Conservation (phyloP, 495 filamentous ascomycete genomes). For the Talaromyces proteolyticus region DNA sequence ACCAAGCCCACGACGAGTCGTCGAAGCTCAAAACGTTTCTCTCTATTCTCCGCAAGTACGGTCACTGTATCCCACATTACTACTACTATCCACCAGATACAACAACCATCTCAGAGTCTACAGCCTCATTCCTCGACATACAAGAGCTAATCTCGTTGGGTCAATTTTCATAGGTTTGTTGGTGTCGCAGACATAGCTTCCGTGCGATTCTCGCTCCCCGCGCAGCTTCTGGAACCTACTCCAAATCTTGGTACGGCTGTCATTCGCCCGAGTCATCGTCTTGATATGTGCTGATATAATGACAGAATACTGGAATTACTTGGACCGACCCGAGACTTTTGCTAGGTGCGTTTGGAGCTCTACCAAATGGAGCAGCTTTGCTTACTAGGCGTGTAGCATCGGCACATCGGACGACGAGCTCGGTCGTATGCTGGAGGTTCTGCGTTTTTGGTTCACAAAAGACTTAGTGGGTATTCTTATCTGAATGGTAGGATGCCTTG, state of each 20-base stretch:
- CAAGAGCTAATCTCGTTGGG: background rate
- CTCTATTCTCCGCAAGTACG: constrained; percentile 74
- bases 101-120: background rate
- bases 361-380: constrained; percentile 4
- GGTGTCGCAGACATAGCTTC: constrained; percentile 93
- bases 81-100: background rate
- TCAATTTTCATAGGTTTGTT: constrained; percentile 59
- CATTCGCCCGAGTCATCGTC: background rate
- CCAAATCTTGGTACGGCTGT: constrained; percentile 70
- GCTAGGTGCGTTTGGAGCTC: constrained; percentile 49
- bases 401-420: constrained; percentile 87
- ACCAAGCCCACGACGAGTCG: constrained; percentile 51
- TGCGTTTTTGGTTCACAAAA: constrained; percentile 98
- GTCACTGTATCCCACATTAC: constrained; percentile 1
- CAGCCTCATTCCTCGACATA: background rate
- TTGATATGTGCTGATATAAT: constrained; percentile 11
- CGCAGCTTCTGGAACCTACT: constrained; percentile 89
- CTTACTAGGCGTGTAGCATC: constrained; percentile 58
- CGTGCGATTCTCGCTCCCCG: constrained; percentile 91
- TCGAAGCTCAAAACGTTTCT: constrained; percentile 82
- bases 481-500: background rate
- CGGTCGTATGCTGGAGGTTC: constrained; percentile 86
- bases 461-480: constrained; percentile 60
- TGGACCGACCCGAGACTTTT: constrained; percentile 94
- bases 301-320: constrained; percentile 95